phyloP scores from a whole-genome alignment of 352 stramenopile species.

The Phytophthora meadii region DNA sequence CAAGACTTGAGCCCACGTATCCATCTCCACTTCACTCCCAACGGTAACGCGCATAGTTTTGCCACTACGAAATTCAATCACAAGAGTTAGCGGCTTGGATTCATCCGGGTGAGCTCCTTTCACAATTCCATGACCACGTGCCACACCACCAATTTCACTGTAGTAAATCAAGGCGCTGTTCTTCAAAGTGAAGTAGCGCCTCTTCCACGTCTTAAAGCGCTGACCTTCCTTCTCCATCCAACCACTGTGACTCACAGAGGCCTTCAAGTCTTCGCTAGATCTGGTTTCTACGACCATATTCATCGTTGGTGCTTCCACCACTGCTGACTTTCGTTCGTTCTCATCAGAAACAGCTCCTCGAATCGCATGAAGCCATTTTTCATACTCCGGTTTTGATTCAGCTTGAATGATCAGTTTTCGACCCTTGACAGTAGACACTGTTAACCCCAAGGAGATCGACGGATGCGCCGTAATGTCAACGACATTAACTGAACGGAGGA shows the following conservation, averaged over 20 bases:
- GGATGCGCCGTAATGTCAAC: conserved; percentile 42
- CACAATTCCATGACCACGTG: conserved; percentile 68
- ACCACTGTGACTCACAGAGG: conserved; percentile 46
- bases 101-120: conserved; percentile 48
- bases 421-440: conserved; percentile 48
- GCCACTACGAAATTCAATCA: conserved; percentile 45
- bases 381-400: conserved; percentile 69
- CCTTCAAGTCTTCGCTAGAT: conserved; percentile 33
- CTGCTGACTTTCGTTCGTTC: conserved; percentile 8
- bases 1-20: conserved; percentile 57
- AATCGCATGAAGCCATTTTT: conserved; percentile 63
- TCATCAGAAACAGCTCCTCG: conserved; percentile 34
- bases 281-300: conserved; percentile 12
- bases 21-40: conserved; percentile 44
- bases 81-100: conserved; percentile 58
- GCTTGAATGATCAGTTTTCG: conserved; percentile 69
- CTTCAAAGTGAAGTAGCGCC: conserved; percentile 76
- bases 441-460: conserved; percentile 49
- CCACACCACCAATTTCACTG: conserved; percentile 61
- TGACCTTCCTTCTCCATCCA: conserved; percentile 84
- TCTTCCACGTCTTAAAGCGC: conserved; percentile 82
- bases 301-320: conserved; percentile 15
- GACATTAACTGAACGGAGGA: conserved; percentile 59
- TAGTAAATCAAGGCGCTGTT: conserved; percentile 80
- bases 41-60: conserved; percentile 47